These are phyloP conservation scores for Astrephomene gubernaculifera DNA, from an alignment of 139 green algal genomes.

Conservation along the genomic window DNA sequence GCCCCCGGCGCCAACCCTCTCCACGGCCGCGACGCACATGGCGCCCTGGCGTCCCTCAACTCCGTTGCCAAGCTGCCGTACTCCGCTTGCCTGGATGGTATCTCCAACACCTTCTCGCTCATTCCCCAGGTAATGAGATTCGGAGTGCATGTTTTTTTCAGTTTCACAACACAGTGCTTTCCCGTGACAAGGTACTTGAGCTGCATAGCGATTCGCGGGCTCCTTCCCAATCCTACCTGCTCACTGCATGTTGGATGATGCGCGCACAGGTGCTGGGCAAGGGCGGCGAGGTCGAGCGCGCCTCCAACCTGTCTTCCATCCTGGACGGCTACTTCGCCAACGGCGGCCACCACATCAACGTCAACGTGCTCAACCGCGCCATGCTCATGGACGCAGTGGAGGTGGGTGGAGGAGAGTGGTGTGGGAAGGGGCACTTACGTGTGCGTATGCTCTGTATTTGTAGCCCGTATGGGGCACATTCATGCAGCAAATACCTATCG, in stretches of 20 bases:
- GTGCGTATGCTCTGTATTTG: background rate
- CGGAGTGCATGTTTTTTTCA: background rate
- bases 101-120: conserved; percentile 84
- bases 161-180: background rate
- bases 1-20: conserved; percentile 77
- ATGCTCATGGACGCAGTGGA: conserved; percentile 81
- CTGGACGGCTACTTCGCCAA: conserved; percentile 82
- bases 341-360: conserved; percentile 81
- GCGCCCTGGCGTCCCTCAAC: conserved; percentile 78
- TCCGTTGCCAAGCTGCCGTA: conserved; percentile 68
- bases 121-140: conserved; percentile 62
- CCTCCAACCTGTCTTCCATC: conserved; percentile 71
- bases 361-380: conserved; percentile 76
- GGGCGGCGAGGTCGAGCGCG: conserved; percentile 44
- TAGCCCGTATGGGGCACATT: background rate
- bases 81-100: conserved; percentile 72
- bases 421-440: background rate
- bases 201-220: too few species aligned
- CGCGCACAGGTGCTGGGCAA: conserved; percentile 62
- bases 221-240: too few species aligned
- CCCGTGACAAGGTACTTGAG: background rate
- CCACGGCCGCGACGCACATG: conserved; percentile 74
- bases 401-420: background rate
- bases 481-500: background rate
- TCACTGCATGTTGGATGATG: too few species aligned